Base-by-base conservation (phyloP, 2,329 filamentous ascomycete species). In the Apiospora sp. region DNA sequence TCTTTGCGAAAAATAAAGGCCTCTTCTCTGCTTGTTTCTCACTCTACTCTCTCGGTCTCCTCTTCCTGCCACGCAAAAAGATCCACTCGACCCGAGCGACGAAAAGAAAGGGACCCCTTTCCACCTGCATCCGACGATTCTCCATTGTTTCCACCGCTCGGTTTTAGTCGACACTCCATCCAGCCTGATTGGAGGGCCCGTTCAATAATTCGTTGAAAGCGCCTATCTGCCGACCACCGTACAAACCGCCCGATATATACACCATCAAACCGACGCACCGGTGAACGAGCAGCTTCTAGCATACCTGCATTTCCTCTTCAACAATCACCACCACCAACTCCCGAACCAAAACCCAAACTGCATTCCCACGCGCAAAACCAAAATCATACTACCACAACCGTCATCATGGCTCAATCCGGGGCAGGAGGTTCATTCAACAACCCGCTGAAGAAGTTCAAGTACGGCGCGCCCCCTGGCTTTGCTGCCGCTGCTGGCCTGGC, bases 391-490 rank as follows among this genome's bases (percentile, higher is more conserved):
- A 37, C 71, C 70, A 67, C 76, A 75, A 79, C 81, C 84, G 90
- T 82, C 82, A 64, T 14, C 58, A 98, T 98, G 95, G 94, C 95
- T 84, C 91, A 94, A 86, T 87, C 91, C 79, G 84, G 83, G 79
- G 84, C 87, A 75, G 92, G 92, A 81, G 94, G 93, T 84, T 94
- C 94, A 76, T 99, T 98, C 89, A 98, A 97, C 84, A 98, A 98
- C 88, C 96, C 96, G 80, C 88, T 99, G 86, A 99, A 99, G 93
- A 99, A 99, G 86, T 99, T 98, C 93, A 99, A 99, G 95, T 98
- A 88, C 41, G 73, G 85, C 72, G 19, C 69, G 64, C 69, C 74
- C 81, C 79, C 37, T 71, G 48, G 58, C 61, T 61, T 58, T 19
- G 67, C 48, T 14, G 7, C 44, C 58, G 58, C 34, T 41, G 58